These are phyloP conservation scores for Scenedesmus sp. DNA, from an alignment of 163 green algal species.

Conservation along the genomic window DNA sequence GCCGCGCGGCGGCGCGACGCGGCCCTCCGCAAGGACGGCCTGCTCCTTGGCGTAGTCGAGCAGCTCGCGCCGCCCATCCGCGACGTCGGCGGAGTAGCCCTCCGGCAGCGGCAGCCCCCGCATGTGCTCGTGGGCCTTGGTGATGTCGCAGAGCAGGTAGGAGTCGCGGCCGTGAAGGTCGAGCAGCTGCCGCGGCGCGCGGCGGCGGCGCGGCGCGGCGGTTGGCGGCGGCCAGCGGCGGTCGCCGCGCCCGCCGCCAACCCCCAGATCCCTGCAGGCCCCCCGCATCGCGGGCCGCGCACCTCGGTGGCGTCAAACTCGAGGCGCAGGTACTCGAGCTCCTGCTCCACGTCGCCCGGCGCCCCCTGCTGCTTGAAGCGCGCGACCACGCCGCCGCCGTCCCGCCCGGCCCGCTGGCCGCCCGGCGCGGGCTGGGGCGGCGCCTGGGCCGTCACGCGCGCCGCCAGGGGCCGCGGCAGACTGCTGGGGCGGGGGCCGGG, in stretches of 20 bases:
- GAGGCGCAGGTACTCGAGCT: conserved; percentile 39
- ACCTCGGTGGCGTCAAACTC: conserved; percentile 41
- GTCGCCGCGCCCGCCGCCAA: too few species aligned
- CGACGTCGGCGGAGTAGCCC: conserved; percentile 33
- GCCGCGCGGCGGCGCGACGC: background rate
- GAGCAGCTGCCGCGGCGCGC: conserved; percentile 27
- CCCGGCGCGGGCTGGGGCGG: too few species aligned
- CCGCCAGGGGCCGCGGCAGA: too few species aligned
- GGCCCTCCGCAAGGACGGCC: conserved; percentile 30
- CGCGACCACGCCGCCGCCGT: too few species aligned
- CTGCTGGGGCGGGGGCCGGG: too few species aligned
- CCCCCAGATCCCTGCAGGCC: too few species aligned
- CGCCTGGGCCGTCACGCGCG: too few species aligned
- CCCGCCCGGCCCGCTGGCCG: too few species aligned
- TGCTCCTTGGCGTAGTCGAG: conserved; percentile 38
- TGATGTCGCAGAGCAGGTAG: conserved; percentile 48
- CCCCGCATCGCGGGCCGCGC: too few species aligned
- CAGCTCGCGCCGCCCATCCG: conserved; percentile 33
- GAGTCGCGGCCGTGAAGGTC: conserved; percentile 39
- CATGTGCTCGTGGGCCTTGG: conserved; percentile 28
- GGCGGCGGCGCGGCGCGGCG: background rate
- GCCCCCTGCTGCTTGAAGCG: conserved; percentile 36
- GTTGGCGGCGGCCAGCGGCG: too few species aligned
- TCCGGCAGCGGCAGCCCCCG: background rate
- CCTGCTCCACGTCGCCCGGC: conserved; percentile 10